phyloP scores from a whole-genome alignment of 192 early-diverging fungal genomes.

The Umbelopsis sp. region DNA sequence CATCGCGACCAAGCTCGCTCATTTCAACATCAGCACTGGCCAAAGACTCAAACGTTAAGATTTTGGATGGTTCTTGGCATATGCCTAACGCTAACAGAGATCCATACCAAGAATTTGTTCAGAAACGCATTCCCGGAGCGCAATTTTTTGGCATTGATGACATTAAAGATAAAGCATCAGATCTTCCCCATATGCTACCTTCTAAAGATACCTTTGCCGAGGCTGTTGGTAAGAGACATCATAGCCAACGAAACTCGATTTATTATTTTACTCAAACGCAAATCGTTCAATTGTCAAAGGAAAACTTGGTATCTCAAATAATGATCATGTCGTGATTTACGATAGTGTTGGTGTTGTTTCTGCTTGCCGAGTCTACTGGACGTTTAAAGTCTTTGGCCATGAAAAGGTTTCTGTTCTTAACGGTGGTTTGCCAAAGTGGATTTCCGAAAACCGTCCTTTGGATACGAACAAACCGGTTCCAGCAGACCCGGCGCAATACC shows the following conservation, averaged over 20 bases:
- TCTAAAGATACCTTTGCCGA: slow-evolving; percentile 68
- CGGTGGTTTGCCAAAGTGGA: slow-evolving; percentile 88
- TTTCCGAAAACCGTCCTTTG: slow-evolving; percentile 50
- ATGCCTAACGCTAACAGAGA: slow-evolving; percentile 74
- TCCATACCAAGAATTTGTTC: slow-evolving; percentile 69
- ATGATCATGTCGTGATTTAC: slow-evolving; percentile 90
- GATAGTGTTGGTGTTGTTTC: slow-evolving; percentile 82
- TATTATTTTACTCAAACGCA: background rate
- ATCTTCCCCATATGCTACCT: slow-evolving; percentile 94
- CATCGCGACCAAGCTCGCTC: slow-evolving; percentile 18
- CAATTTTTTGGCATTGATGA: slow-evolving; percentile 92
- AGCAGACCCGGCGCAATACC: slow-evolving; percentile 42
- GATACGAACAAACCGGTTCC: slow-evolving; percentile 44
- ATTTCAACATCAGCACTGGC: slow-evolving; percentile 24
- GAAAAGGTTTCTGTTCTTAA: slow-evolving; percentile 84
- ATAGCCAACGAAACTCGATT: background rate
- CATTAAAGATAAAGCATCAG: slow-evolving; percentile 69
- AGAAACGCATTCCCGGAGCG: slow-evolving; percentile 64
- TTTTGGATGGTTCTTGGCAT: slow-evolving; percentile 93
- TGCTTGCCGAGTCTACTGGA: slow-evolving; percentile 91
- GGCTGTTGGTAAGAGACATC: slow-evolving; percentile 60
- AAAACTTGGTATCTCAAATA: slow-evolving; percentile 73
- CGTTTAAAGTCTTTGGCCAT: slow-evolving; percentile 94
- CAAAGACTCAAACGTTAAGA: slow-evolving; percentile 53
- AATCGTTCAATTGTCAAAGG: slow-evolving; percentile 38